Evolutionary conservation across 306 rosid genomes (phyloP).

Genomic region (Vicia faba): DNA sequence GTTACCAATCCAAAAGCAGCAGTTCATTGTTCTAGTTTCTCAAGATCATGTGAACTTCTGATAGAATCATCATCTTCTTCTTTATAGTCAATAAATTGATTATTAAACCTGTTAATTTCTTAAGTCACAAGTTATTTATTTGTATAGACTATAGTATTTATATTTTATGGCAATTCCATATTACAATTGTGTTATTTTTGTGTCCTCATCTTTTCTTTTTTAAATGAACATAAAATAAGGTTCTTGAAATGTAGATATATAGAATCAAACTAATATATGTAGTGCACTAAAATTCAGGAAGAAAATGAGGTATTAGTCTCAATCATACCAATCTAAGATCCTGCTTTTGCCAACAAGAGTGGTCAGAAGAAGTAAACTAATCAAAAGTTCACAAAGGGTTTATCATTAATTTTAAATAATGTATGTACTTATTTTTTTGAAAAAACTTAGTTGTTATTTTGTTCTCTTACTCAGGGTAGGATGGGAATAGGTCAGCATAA

Average conservation of each 20-base stretch:
- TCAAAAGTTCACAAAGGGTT: not conserved
- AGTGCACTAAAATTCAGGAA: slow-evolving; percentile 38
- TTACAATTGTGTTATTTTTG: slow-evolving; percentile 19
- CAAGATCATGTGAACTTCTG: slow-evolving; percentile 81
- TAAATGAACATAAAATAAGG: not conserved
- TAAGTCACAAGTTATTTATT: slow-evolving; percentile 43
- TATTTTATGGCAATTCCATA: slow-evolving; percentile 43
- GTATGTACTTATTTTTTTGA: not conserved
- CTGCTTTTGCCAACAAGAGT: slow-evolving; percentile 37
- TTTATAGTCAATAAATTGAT: slow-evolving; percentile 41
- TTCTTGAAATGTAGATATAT: slow-evolving; percentile 11
- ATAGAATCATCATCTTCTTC: slow-evolving; percentile 67
- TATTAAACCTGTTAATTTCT: slow-evolving; percentile 30
- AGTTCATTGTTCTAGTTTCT: slow-evolving; percentile 83
- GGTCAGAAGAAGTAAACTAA: slow-evolving; percentile 31
- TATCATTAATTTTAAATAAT: not conserved
- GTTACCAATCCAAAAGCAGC: slow-evolving; percentile 56
- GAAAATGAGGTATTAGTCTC: slow-evolving; percentile 39
- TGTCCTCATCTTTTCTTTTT: not conserved
- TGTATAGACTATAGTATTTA: slow-evolving; percentile 48
- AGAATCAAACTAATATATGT: slow-evolving; percentile 30
- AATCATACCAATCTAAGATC: slow-evolving; percentile 31
- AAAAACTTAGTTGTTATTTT: not conserved
- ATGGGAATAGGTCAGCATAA: too few species aligned
- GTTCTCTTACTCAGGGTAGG: too few species aligned